Base-by-base conservation (phyloP, 2,329 filamentous ascomycete genomes). In the Xylaria sp. region DNA sequence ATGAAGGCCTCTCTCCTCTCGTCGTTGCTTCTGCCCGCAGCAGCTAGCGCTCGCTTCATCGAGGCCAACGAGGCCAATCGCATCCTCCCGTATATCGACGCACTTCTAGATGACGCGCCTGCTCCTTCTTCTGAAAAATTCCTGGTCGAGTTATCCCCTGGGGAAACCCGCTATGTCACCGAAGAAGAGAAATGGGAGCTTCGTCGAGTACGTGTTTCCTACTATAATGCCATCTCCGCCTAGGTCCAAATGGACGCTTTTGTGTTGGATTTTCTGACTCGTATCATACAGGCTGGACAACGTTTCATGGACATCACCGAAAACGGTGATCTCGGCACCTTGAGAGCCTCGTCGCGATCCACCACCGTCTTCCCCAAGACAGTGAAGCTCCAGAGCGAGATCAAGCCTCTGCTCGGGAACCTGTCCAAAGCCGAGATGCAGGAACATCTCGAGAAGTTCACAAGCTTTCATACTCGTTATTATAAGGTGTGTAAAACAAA, bases 241-340 rank as follows among this genome's bases (percentile, higher is more conserved):
- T 9, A 13, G 18, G 32, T 15, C 34, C 46, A 34, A 36, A 34
- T 32, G 20, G 32, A 7, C 39, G 3, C 39, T 18, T 8, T 30
- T n/a, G 25, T 34, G 41, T 13, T n/a, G 9, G 15, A 15, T 34
- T 61, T 55, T 43, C 72, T 78, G 57, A 75, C 64, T 64, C 18
- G 15, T 25, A 18, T 50, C 18, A 2, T n/a, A 45, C 74, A 97
- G 93, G 86, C 92, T 78, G 94, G 94, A 75, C 86, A 90, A 73
- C 92, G 90, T 76, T 98, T 98, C 85, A 97, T 98, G 86, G 95
- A 98, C 81, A 94, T 98, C 76, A 97, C 96, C 68, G 87, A 93
- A 48, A 88, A 90, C 64, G 83, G 85, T 60, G 86, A 91, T 58
- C 86, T 92, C 70, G 92, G 91, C 67, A 75, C 83, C 63, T 78